Percentiles rank a stretch among this genome's conserved stretches.
Conservation (phyloP, 1,284 basidiomycete species). For the Neolentinus lepideus region DNA sequence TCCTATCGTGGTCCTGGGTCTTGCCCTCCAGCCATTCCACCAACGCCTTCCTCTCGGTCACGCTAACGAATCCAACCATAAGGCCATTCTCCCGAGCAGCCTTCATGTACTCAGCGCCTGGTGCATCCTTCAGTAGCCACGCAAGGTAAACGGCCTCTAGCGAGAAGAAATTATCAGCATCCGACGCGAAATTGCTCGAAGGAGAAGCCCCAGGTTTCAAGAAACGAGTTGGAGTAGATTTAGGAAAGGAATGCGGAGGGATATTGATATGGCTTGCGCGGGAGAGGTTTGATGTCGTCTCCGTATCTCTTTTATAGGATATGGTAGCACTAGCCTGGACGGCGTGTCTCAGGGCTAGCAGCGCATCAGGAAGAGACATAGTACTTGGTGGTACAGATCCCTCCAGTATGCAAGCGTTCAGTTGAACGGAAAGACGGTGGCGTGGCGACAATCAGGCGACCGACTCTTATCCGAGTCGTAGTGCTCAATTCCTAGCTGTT, state of each 20-base stretch:
- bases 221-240: slow-evolving; percentile 71
- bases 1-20: slow-evolving; percentile 44
- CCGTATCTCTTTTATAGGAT: slow-evolving; percentile 32
- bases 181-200: slow-evolving; percentile 26
- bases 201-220: slow-evolving; percentile 43
- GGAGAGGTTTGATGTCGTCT: slow-evolving; percentile 37
- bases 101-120: slow-evolving; percentile 80
- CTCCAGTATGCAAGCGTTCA: too few relatives aligned
- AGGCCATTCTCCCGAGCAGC: slow-evolving; percentile 71
- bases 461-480: too few relatives aligned
- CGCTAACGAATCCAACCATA: slow-evolving; percentile 71
- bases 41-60: slow-evolving; percentile 78
- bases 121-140: slow-evolving; percentile 65
- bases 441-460: too few relatives aligned
- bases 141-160: slow-evolving; percentile 78
- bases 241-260: slow-evolving; percentile 54
- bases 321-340: slow-evolving; percentile 46
- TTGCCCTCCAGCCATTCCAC: slow-evolving; percentile 81
- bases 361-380: slow-evolving; percentile 30
- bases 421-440: too few relatives aligned
- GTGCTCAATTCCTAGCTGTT: too few relatives aligned
- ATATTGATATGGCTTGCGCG: slow-evolving; percentile 56
- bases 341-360: slow-evolving; percentile 48
- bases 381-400: too few relatives aligned
- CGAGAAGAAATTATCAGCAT: slow-evolving; percentile 62